Evolutionary conservation across 305 asterid species (phyloP).

Genomic region (Euphrasia arctica): DNA sequence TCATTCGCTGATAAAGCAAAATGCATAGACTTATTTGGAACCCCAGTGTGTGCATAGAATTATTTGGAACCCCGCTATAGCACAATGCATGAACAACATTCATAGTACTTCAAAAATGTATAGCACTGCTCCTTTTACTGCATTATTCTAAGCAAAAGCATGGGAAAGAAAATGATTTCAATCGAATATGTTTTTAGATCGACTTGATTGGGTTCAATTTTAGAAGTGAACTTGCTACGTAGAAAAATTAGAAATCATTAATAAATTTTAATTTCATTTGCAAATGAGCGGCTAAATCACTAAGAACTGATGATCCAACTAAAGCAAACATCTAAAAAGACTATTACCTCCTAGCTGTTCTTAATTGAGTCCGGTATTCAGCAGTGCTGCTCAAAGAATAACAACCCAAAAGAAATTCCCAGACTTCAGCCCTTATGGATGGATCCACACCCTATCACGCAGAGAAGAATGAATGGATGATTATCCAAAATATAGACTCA

Average conservation of each 20-base stretch:
- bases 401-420: slow-evolving; percentile 99
- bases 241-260: slow-evolving; percentile 6
- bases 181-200: not conserved
- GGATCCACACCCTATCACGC: slow-evolving; percentile 90
- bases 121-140: slow-evolving; percentile 3
- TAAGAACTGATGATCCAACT: slow-evolving; percentile 16
- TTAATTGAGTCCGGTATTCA: slow-evolving; percentile 70
- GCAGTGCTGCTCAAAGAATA: slow-evolving; percentile 86
- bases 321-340: slow-evolving; percentile 26
- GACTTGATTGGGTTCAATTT: slow-evolving; percentile 7
- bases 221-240: not conserved
- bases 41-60: no score
- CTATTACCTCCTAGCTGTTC: slow-evolving; percentile 83
- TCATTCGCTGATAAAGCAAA: no score
- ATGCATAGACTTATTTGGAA: no score
- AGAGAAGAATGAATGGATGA: slow-evolving; percentile 19
- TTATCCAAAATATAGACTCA: slow-evolving; percentile 20
- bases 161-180: slow-evolving; percentile 13
- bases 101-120: no score
- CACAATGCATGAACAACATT: no score
- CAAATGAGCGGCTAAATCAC: slow-evolving; percentile 23
- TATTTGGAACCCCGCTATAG: not conserved
- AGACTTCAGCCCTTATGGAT: slow-evolving; percentile 91
- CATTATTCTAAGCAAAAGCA: not conserved
- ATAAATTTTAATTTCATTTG: slow-evolving; percentile 14